Conservation (phyloP, 2,329 filamentous ascomycete species). For the Zymoseptoria brevis region DNA sequence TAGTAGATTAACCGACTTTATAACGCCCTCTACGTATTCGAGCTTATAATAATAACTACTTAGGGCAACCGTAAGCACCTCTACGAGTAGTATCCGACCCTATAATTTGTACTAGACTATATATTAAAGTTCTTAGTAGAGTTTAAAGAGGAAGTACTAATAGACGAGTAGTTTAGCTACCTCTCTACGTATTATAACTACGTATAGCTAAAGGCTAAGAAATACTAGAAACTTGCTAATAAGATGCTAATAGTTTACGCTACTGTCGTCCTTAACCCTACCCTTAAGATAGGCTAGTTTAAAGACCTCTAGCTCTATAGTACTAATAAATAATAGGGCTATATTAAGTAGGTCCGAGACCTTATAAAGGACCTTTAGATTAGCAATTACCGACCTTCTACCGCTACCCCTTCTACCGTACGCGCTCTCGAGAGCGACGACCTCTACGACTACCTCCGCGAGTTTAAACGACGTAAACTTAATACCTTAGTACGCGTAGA, state of each 20-base stretch:
- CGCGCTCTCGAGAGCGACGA: neutral
- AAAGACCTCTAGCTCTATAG: neutral
- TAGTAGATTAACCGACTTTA: slow-evolving; percentile 3
- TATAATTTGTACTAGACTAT: slow-evolving; percentile 2
- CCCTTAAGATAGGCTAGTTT: slow-evolving; percentile 3
- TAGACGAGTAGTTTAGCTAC: slow-evolving; percentile 1
- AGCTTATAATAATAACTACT: slow-evolving; percentile 4
- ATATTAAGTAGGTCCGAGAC: neutral
- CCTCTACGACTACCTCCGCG: neutral
- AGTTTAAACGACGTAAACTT: neutral
- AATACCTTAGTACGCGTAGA: neutral
- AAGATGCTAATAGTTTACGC: slow-evolving; percentile 5
- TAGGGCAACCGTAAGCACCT: slow-evolving; percentile 3
- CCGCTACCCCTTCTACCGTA: neutral
- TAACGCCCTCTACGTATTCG: slow-evolving; percentile 5
- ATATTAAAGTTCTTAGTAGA: slow-evolving; percentile 1
- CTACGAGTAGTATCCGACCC: slow-evolving; percentile 3
- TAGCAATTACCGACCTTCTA: neutral
- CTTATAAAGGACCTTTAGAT: neutral
- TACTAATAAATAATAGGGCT: neutral
- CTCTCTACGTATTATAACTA: slow-evolving; percentile 1
- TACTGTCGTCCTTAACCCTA: slow-evolving; percentile 2
- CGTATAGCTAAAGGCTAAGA: slow-evolving; percentile 5
- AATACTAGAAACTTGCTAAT: slow-evolving; percentile 4
- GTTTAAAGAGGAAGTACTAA: slow-evolving; percentile 1